These are phyloP conservation scores for Hymenoscyphus repandus DNA, from an alignment of 2,329 filamentous ascomycete species.

Conservation along the genomic window DNA sequence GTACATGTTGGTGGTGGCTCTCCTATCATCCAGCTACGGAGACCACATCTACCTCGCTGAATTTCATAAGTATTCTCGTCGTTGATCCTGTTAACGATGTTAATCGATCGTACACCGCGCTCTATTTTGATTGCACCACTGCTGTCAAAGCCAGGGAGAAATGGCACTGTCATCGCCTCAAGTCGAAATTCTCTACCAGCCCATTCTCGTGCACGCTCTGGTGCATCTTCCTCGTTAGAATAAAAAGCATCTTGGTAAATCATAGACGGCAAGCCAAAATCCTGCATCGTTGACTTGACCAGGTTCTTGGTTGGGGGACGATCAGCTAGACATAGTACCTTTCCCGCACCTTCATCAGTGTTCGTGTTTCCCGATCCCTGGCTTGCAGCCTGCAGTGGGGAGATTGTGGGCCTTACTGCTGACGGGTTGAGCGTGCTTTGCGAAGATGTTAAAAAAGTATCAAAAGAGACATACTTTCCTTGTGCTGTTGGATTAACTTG, in stretches of 20 bases:
- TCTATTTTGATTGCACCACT: slow-evolving; percentile 51
- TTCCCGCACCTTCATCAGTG: slow-evolving; percentile 2
- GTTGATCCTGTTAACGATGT: slow-evolving; percentile 44
- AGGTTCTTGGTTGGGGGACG: slow-evolving; percentile 40
- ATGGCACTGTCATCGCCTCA: slow-evolving; percentile 69
- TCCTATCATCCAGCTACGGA: slow-evolving; percentile 73
- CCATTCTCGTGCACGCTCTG: slow-evolving; percentile 72
- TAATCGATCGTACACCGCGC: slow-evolving; percentile 46
- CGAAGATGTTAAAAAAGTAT: slow-evolving; percentile 15
- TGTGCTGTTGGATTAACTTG: slow-evolving; percentile 41
- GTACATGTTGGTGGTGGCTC: slow-evolving; percentile 61
- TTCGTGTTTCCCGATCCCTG: slow-evolving; percentile 13
- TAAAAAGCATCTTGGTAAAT: slow-evolving; percentile 86
- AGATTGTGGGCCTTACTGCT: background rate
- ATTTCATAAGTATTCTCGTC: slow-evolving; percentile 46
- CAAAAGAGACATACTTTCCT: slow-evolving; percentile 36
- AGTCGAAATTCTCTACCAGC: slow-evolving; percentile 81
- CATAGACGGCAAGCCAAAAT: slow-evolving; percentile 56
- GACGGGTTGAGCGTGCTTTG: background rate
- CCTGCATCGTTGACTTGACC: slow-evolving; percentile 51
- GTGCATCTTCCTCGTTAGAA: slow-evolving; percentile 77
- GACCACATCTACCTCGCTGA: slow-evolving; percentile 52
- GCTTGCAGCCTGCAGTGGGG: background rate
- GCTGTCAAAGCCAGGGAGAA: slow-evolving; percentile 72
- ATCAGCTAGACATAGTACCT: slow-evolving; percentile 32